Conservation (phyloP, 2,329 filamentous ascomycete genomes). For the Epichloe brachyelytri region DNA sequence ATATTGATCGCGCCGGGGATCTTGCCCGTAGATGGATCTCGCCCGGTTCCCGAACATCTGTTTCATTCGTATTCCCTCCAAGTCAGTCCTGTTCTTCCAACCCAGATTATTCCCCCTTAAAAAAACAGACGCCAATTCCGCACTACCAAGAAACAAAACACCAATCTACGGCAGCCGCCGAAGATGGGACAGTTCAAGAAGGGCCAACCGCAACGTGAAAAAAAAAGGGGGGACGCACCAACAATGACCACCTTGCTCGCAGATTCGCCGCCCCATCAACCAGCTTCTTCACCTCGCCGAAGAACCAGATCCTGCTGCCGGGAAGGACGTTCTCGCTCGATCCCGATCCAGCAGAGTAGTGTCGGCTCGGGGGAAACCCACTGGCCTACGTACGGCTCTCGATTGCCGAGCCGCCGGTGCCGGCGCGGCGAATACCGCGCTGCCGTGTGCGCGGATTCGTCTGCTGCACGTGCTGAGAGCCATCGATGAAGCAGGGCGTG, state of each 20-base stretch:
- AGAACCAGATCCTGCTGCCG: slow-evolving; percentile 30
- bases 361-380: slow-evolving; percentile 1
- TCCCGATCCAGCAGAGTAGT: slow-evolving; percentile 16
- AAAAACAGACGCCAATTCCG: neutral
- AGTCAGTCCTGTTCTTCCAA: neutral
- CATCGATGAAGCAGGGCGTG: neutral
- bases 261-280: slow-evolving; percentile 12
- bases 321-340: neutral
- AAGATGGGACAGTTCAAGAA: too few relatives aligned
- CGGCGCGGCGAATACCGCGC: neutral
- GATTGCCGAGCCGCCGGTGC: neutral
- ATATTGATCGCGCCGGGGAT: slow-evolving; percentile 79
- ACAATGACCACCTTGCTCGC: slow-evolving; percentile 27
- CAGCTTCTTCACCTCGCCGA: slow-evolving; percentile 34
- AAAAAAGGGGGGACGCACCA: slow-evolving; percentile 21
- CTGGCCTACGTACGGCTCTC: neutral
- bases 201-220: too few relatives aligned
- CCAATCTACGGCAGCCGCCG: too few relatives aligned
- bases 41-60: slow-evolving; percentile 59
- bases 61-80: neutral
- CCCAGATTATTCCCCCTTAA: neutral
- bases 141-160: neutral
- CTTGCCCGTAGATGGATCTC: slow-evolving; percentile 52
- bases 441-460: neutral
- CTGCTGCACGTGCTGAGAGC: neutral